phyloP scores from a whole-genome alignment of 176 grass and related monocot species.

The Metroxylon sagu region DNA sequence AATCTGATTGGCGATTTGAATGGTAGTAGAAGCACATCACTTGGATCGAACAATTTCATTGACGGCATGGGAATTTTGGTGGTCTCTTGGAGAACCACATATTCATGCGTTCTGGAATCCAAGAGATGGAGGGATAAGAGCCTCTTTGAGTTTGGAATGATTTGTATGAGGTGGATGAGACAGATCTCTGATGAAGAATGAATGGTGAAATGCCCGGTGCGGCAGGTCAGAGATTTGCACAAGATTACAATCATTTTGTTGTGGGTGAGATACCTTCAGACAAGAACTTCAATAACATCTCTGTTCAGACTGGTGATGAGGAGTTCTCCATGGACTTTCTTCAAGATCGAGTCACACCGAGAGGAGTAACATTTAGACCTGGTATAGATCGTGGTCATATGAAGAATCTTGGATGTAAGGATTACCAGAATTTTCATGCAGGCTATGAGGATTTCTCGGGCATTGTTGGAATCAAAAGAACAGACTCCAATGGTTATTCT shows the following conservation, averaged over 20 bases:
- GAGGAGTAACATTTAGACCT: background rate
- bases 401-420: background rate
- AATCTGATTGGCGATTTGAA: too few species aligned
- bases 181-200: background rate
- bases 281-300: background rate
- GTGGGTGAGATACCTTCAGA: background rate
- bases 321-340: slow-evolving; percentile 15
- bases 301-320: slow-evolving; percentile 3
- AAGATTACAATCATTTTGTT: background rate
- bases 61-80: too few species aligned
- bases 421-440: slow-evolving; percentile 22
- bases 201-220: background rate
- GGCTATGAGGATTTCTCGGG: slow-evolving; percentile 37
- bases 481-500: slow-evolving; percentile 27
- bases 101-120: too few species aligned
- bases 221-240: background rate
- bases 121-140: too few species aligned
- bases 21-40: too few species aligned
- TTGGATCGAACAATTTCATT: too few species aligned
- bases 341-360: slow-evolving; percentile 1
- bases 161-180: background rate
- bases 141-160: background rate
- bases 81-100: too few species aligned
- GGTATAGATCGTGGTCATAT: background rate
- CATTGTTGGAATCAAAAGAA: slow-evolving; percentile 37